These are phyloP conservation scores for Angophora floribunda DNA, from an alignment of 345 rosid species.

Conservation along the genomic window DNA sequence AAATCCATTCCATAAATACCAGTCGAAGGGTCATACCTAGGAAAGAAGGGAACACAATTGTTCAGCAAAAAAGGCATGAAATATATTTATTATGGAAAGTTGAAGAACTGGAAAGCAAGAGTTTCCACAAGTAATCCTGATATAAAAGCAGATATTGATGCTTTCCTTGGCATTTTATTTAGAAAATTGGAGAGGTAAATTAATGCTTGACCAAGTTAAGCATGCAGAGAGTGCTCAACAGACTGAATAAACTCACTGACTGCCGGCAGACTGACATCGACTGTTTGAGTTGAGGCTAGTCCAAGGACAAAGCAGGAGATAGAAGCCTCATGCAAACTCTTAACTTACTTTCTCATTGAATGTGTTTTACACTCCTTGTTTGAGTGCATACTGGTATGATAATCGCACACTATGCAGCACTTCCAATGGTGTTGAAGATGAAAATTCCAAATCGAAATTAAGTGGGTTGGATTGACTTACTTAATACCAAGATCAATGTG, in stretches of 20 bases:
- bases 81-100: background rate
- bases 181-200: background rate
- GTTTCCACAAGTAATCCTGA: background rate
- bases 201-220: background rate
- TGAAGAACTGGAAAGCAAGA: background rate
- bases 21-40: constrained; percentile 62
- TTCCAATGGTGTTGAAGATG: background rate
- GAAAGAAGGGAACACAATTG: background rate
- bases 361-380: background rate
- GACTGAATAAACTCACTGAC: background rate
- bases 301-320: background rate
- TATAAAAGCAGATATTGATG: background rate
- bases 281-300: background rate
- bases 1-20: constrained; percentile 74
- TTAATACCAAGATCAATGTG: constrained; percentile 75
- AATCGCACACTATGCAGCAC: background rate
- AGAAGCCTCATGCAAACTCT: background rate
- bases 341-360: background rate
- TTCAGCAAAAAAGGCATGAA: background rate
- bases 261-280: background rate
- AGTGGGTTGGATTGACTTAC: constrained; percentile 11
- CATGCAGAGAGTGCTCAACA: background rate
- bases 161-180: background rate
- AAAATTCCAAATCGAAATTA: background rate
- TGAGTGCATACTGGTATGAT: background rate